phyloP scores from a whole-genome alignment of 1,139 yeast species.

The Yamadazyma taylorii region DNA sequence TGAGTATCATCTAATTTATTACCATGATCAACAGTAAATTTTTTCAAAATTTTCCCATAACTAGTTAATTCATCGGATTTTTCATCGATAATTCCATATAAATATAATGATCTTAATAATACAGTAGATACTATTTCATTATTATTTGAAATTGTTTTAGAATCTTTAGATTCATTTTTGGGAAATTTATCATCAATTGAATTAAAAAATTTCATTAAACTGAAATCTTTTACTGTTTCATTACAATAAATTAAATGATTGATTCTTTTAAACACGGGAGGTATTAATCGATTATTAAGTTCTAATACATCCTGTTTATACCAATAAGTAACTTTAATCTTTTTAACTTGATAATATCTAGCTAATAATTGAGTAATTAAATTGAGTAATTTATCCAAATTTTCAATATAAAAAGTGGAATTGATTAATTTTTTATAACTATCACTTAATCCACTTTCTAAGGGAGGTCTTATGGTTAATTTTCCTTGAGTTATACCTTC shows the following conservation, averaged over 20 bases:
- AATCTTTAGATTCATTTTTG: slow-evolving; percentile 11
- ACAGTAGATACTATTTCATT: slow-evolving; percentile 63
- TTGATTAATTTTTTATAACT: slow-evolving; percentile 59
- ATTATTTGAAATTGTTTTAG: slow-evolving; percentile 31
- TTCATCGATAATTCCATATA: slow-evolving; percentile 55
- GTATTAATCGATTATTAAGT: slow-evolving; percentile 53
- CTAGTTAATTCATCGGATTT: slow-evolving; percentile 43
- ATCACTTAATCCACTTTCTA: slow-evolving; percentile 62
- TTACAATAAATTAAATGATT: slow-evolving; percentile 33
- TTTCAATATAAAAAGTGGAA: slow-evolving; percentile 43
- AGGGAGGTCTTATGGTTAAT: slow-evolving; percentile 64
- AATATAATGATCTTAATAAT: slow-evolving; percentile 55
- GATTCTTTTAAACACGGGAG: slow-evolving; percentile 33
- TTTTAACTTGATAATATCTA: slow-evolving; percentile 83
- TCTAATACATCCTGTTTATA: slow-evolving; percentile 50
- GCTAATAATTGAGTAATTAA: slow-evolving; percentile 72
- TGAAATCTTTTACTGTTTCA: slow-evolving; percentile 25
- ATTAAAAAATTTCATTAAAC: slow-evolving; percentile 34
- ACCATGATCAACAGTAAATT: slow-evolving; percentile 24
- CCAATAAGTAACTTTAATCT: slow-evolving; percentile 59
- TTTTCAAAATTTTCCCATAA: slow-evolving; percentile 57
- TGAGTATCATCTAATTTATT: slow-evolving; percentile 17
- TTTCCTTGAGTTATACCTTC: slow-evolving; percentile 70
- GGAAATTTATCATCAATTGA: slow-evolving; percentile 13
- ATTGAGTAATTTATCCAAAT: slow-evolving; percentile 63